Evolutionary conservation across 768 basidiomycete genomes (phyloP).

Genomic region (Daedalea quercina): DNA sequence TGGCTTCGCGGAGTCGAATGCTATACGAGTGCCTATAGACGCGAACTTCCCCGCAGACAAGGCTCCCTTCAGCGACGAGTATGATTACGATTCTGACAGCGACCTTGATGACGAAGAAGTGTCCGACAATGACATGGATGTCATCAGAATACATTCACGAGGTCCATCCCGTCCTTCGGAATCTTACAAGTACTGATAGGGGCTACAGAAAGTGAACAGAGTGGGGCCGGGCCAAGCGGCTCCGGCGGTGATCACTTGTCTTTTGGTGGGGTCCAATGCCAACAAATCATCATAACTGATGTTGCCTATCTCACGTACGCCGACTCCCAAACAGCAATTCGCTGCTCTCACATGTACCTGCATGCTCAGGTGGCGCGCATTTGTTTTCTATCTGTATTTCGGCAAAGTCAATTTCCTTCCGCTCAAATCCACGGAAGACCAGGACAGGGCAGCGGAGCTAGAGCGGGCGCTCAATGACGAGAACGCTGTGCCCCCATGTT

Average conservation of each 20-base stretch:
- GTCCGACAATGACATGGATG: not conserved
- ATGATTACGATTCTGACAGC: slow-evolving; percentile 19
- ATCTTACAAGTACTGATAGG: not conserved
- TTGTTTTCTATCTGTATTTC: slow-evolving; percentile 35
- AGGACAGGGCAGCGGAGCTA: not conserved
- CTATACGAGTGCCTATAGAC: not conserved
- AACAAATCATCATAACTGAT: slow-evolving; percentile 10
- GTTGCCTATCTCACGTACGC: slow-evolving; percentile 16
- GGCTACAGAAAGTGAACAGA: not conserved
- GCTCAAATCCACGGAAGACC: slow-evolving; percentile 18
- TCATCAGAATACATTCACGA: not conserved
- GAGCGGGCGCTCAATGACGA: not conserved
- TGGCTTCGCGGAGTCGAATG: slow-evolving; percentile 13
- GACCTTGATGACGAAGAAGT: slow-evolving; percentile 16
- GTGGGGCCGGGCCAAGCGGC: not conserved
- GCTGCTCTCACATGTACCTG: not conserved
- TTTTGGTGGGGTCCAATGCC: not conserved
- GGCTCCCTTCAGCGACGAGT: slow-evolving; percentile 6
- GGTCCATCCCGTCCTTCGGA: not conserved
- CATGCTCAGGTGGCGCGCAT: slow-evolving; percentile 29
- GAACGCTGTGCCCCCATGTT: slow-evolving; percentile 9
- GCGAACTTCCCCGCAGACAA: slow-evolving; percentile 5
- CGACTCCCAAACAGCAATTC: not conserved
- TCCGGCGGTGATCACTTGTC: not conserved
- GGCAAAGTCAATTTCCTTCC: slow-evolving; percentile 25